phyloP scores from a whole-genome alignment of 2,329 filamentous ascomycete genomes.

The Blastomyces silverae region DNA sequence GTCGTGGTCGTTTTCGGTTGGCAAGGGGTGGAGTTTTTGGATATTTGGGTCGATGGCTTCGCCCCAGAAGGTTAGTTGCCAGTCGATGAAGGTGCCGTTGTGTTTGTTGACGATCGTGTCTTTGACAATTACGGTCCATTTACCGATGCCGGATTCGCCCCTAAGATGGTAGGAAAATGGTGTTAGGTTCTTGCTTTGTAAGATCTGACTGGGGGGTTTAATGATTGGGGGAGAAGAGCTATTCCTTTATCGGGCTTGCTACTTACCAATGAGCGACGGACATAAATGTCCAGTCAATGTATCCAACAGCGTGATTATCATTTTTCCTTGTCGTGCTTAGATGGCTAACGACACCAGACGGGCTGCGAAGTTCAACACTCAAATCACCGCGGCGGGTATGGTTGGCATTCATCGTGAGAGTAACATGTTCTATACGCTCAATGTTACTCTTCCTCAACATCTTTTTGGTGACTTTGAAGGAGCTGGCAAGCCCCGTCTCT shows the following conservation, averaged over 20 bases:
- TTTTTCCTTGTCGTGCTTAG: constrained; percentile 66
- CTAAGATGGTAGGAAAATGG: constrained; percentile 41
- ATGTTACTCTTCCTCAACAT: constrained; percentile 79
- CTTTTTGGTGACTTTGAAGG: constrained; percentile 73
- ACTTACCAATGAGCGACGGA: constrained; percentile 88
- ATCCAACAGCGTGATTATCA: constrained; percentile 63
- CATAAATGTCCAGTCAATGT: constrained; percentile 98
- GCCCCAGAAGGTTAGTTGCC: constrained; percentile 91
- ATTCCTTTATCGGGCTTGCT: not conserved
- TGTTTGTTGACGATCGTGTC: constrained; percentile 72
- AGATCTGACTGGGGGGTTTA: not conserved
- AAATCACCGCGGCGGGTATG: constrained; percentile 84
- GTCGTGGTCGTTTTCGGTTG: constrained; percentile 73
- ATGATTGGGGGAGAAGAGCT: not conserved
- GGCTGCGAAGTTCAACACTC: constrained; percentile 85
- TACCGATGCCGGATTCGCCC: constrained; percentile 82
- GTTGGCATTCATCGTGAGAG: constrained; percentile 92
- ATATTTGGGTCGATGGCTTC: constrained; percentile 71
- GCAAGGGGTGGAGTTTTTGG: constrained; percentile 70
- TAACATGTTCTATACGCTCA: constrained; percentile 84
- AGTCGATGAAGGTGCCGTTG: constrained; percentile 76
- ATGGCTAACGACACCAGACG: constrained; percentile 72
- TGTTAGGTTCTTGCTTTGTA: not conserved
- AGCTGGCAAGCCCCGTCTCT: constrained; percentile 66
- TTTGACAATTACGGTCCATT: constrained; percentile 85